Evolutionary conservation across 2,329 filamentous ascomycete genomes (phyloP), one percentile per base, ranked within the genome.

Genomic region (Microsporum canis): DNA sequence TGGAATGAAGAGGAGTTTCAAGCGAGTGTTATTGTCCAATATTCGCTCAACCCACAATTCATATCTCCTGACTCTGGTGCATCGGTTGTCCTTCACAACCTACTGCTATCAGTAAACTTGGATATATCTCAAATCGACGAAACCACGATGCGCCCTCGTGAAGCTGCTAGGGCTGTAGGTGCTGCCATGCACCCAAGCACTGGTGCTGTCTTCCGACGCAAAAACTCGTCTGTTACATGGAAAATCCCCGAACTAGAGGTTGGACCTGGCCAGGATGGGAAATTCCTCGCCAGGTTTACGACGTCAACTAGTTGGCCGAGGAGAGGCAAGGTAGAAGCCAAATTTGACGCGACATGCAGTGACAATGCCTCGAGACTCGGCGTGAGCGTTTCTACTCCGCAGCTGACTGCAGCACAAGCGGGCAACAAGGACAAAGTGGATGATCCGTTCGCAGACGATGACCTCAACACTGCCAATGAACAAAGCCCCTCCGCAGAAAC

Each of bases 1-100:
- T 96, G 91, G 91, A 95, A 92, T 71, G 79, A 89, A 1, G 87
- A 94, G 68, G 83, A 88, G 49, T 86, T 88, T 64, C 92, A 96
- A 74, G 83, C 92, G n/a, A 91, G 88, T 45, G 83, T 95, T 45
- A 83, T 96, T 60, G 78, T 97, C 41, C 85, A 88, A 69, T 97
- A 96, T 75, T 85, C 85, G 4, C 80, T 94, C 14, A 96, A 96
- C 72, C 88, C 90, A 0, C 77, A 79, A 0, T 90, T 85, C 70
- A 63, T 71, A 65, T 78, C 76, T 57, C 76, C 79, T 58, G 68
- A 64, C 2, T 64, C 70, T 27, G 63, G 63, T 10, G 65, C 78
- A 68, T 70, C 81, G 73, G 69, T 89, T 43, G 82, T 77, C 1
- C 73, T 91, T 45, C 87, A 85, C 68, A 95, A 96, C 67, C 80